Percentiles rank a stretch among this genome's conserved stretches.
These are phyloP conservation scores for Hymenoscyphus infarciens DNA, from an alignment of 2,329 filamentous ascomycete genomes.

Conservation along the genomic window DNA sequence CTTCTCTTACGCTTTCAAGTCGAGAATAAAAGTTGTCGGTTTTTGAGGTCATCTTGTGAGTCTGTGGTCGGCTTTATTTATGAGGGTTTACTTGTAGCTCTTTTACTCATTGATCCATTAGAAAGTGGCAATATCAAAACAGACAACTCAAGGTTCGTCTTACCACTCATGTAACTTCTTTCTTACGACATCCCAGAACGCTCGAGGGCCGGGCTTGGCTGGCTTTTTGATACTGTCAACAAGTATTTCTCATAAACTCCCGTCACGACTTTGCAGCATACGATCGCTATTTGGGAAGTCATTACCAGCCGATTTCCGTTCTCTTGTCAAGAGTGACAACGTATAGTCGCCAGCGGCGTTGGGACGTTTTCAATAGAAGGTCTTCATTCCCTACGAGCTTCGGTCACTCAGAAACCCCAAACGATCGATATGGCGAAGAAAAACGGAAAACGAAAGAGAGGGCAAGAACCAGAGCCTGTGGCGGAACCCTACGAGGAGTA, in stretches of 20 bases:
- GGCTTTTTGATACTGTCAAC: background rate
- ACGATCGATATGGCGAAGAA: constrained; percentile 2
- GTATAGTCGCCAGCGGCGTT: too few species aligned
- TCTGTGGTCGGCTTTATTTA: background rate
- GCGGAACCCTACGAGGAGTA: background rate
- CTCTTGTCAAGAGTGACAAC: too few species aligned
- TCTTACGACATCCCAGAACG: too few species aligned
- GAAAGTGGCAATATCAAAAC: background rate
- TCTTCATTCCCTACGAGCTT: background rate
- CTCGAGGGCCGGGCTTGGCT: background rate
- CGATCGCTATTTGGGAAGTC: background rate
- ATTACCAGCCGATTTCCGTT: background rate
- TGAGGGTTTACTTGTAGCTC: background rate
- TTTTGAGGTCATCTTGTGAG: background rate
- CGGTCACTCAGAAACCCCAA: background rate
- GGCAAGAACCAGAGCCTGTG: background rate
- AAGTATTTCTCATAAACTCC: background rate
- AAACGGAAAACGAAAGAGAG: constrained; percentile 9
- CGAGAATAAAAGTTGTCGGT: background rate
- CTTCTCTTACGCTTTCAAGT: background rate
- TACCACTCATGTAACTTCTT: background rate
- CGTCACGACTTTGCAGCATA: background rate
- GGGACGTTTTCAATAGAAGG: background rate
- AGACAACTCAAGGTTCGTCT: background rate
- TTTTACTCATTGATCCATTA: background rate